Evolutionary conservation across 1,139 yeast species (phyloP).

Genomic region (Kodamaea anthophila): DNA sequence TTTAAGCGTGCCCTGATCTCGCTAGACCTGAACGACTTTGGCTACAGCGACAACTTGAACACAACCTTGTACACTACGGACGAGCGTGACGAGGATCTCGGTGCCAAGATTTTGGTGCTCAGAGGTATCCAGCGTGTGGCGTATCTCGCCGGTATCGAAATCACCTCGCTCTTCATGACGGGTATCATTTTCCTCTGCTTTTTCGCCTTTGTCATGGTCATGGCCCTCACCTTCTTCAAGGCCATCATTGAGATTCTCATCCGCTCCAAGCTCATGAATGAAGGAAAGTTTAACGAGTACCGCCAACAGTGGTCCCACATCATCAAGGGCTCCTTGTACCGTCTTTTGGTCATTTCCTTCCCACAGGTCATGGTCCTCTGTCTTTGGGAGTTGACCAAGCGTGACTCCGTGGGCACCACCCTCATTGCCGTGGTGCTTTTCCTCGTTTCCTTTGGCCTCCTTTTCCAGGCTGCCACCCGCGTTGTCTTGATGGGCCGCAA

Average conservation of each 20-base stretch:
- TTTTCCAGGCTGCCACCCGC: slow-evolving; percentile 68
- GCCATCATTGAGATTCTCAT: slow-evolving; percentile 67
- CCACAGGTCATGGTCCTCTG: slow-evolving; percentile 81
- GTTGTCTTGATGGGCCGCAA: slow-evolving; percentile 67
- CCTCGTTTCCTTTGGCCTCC: slow-evolving; percentile 48
- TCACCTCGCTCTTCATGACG: slow-evolving; percentile 80
- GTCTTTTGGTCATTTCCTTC: slow-evolving; percentile 74
- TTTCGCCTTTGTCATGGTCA: slow-evolving; percentile 66
- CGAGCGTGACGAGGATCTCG: slow-evolving; percentile 51
- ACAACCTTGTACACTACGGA: slow-evolving; percentile 59
- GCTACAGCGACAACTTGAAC: slow-evolving; percentile 46
- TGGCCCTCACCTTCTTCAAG: slow-evolving; percentile 62
- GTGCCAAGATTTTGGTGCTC: slow-evolving; percentile 67
- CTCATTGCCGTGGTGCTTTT: slow-evolving; percentile 72
- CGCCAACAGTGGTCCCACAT: slow-evolving; percentile 75
- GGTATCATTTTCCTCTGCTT: slow-evolving; percentile 78
- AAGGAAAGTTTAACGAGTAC: slow-evolving; percentile 66
- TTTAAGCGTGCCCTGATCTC: slow-evolving; percentile 26
- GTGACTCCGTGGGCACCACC: slow-evolving; percentile 79
- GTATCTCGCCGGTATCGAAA: slow-evolving; percentile 75
- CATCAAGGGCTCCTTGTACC: slow-evolving; percentile 81
- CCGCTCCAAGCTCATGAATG: slow-evolving; percentile 53
- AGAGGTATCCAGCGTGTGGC: slow-evolving; percentile 94
- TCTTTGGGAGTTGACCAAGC: slow-evolving; percentile 80
- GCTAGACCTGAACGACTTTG: slow-evolving; percentile 36